Evolutionary conservation across 2,329 filamentous ascomycete genomes (phyloP), one percentile per base, ranked within the genome.

Genomic region (Exophiala mesophila): DNA sequence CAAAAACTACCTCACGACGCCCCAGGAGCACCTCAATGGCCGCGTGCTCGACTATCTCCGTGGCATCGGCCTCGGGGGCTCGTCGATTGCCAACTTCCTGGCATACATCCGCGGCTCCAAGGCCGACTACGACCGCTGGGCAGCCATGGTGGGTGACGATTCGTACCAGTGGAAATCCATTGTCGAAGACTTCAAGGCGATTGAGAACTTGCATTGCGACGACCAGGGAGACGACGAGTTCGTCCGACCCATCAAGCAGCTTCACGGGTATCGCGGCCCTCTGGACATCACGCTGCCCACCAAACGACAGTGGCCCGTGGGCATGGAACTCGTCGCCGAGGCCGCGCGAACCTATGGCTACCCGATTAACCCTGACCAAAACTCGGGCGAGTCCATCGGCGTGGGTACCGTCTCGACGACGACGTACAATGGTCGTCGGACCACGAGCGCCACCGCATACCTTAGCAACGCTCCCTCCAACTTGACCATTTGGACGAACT

Each of bases 371-470:
- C 63, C 65, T 0, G 76, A 80, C 49, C 66, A 75, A 23, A 80
- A 80, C 47, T 74, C 71, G 3, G 77, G 78, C 0, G 68, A 80
- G 50, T 62, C 80, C 21, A 78, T 78, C 2, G 70, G 79, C 61
- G 69, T 80, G 61, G 69, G 67, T 1, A 68, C 67, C 2, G 59
- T 72, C 35, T 54, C 68, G 8, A 71, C 76, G 47, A 75, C 74
- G 9, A 64, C 69, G 12, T 54, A 64, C 16, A 60, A 68, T 3
- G 75, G 74, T 1, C 37, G 64, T 7, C 63, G 75, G 17, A 69
- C 68, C 0, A 79, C 74, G 0, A 39, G 36, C 16, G 71, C 76
- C 0, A 62, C 63, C 1, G 76, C 77, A 42, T 61, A 78, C 36
- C 49, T 80, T 5, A 49, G 50, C 2, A 52, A 60, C 3, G 30